phyloP scores from a whole-genome alignment of 169 alveolate genomes.

The Ichthyophthirius multifiliis region DNA sequence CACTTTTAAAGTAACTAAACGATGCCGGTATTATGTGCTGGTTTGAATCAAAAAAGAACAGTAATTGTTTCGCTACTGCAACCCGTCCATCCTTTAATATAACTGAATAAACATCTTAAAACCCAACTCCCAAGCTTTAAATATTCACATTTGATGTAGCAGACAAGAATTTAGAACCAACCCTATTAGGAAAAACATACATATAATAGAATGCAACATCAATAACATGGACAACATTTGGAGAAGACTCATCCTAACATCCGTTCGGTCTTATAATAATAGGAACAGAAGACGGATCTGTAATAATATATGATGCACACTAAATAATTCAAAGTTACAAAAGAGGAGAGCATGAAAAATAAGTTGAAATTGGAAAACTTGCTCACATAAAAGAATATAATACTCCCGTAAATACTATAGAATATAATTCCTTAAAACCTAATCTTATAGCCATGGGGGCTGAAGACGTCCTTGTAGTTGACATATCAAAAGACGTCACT shows the following conservation, averaged over 20 bases:
- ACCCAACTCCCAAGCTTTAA: background rate
- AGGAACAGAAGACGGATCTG: background rate
- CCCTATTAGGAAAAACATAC: background rate
- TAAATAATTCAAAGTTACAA: background rate
- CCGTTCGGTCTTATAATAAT: background rate
- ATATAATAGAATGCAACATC: background rate
- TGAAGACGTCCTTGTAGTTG: constrained; percentile 67
- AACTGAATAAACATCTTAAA: background rate
- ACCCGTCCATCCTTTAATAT: background rate
- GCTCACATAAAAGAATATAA: background rate
- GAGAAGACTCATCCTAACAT: background rate
- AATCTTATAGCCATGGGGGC: constrained; percentile 81
- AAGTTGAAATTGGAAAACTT: background rate
- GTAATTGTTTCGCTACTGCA: background rate
- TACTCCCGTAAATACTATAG: constrained; percentile 61
- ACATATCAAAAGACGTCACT: constrained; percentile 59
- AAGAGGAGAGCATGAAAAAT: background rate
- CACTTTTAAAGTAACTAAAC: background rate
- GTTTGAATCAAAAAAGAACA: background rate
- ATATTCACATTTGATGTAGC: background rate
- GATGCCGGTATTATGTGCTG: background rate
- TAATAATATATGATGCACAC: background rate
- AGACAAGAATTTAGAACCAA: background rate
- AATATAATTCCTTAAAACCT: constrained; percentile 69
- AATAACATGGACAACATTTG: background rate